Evolutionary conservation across 2,329 filamentous ascomycete species (phyloP), one percentile per base, ranked within the genome.

Genomic region (Calonectria pauciramosa): DNA sequence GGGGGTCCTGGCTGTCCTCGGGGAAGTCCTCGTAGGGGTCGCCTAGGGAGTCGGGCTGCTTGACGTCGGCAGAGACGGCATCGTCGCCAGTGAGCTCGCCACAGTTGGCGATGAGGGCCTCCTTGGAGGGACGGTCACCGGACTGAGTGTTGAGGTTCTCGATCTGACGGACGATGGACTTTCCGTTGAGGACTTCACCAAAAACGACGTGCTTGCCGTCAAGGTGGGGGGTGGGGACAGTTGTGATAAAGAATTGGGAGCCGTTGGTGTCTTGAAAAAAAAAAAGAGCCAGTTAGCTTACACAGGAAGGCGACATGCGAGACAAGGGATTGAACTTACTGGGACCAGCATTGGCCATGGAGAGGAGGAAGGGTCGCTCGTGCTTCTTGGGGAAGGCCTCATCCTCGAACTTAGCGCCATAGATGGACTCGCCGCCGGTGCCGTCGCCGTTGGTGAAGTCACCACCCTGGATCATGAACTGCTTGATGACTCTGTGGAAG

Each of bases 151-250:
- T 89, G 76, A 95, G 88, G 86, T 97, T 97, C 88, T 99, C 97
- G 82, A 99, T 93, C 85, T 96, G 93, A 77, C 97, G 94, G 41
- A 99, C 91, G 47, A 98, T 88, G 76, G 95, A 96, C 90, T 98
- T 99, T 82, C 97, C 97, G 75, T 93, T 94, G 82, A 98, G 91
- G 71, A 99, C 96, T 84, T 98, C 94, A 77, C 97, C 97, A 81
- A 98, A 99, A 30, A 99, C 96, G 60, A 99, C 97, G 87, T 99
- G 96, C 90, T 99, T 99, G 84, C 92, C 92, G 85, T 99, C 96
- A 49, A 99, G 91, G 85, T 99, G 97, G 63, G 96, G 96, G 18
- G 97, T 99, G n/a, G 93, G 90, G 36, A 98, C 95, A 20, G 97
- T 99, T 64, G 97, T 99, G 81, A 99, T 89, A 91, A 99, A 99